Base-by-base conservation (phyloP, 495 filamentous ascomycete genomes). In the Penicillium riverlandense region DNA sequence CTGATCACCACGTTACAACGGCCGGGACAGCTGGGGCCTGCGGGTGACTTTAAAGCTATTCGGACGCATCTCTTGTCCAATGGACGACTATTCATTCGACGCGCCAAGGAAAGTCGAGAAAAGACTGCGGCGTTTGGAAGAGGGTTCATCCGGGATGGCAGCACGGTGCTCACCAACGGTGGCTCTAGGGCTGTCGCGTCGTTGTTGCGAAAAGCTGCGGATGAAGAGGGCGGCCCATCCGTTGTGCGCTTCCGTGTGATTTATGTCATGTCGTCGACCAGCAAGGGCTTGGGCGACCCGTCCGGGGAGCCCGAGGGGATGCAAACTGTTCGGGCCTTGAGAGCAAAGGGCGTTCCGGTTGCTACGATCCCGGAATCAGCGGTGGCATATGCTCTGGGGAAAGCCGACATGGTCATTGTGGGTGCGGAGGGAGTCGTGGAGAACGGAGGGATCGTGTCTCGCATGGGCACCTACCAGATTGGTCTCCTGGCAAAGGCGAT, bases 381-480 rank as follows among this genome's bases (percentile, higher is more conserved):
- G 1, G 84, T 92, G 3, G 89, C 86, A 8, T 90, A 92, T 53
- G 76, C 85, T n/a, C 80, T 97, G 46, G 78, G 75, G n/a, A 85
- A 84, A 62, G 76, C 88, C 8, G 77, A 85, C 54, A 76, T 90
- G 53, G 83, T 91, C 0, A 82, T 98, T 38, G 86, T 94, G 11
- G 92, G 92, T 38, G 88, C 90, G n/a, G 92, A 98, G 53, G 89
- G 86, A 37, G 88, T 96, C 13, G 86, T 92, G 34, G 87, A 94
- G 53, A 94, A 96, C 61, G 92, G 92, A 12, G 90, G 91, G 22
- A 82, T 96, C 44, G 86, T 98, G 48, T 89, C 82, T 34, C 71
- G 90, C 38, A 77, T 97, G 73, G 92, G 92, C 15, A 96, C 92
- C 6, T 89, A 86, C 50, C 92, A 96, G 67, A 80, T 97, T 40